Base-by-base conservation (phyloP, 2,329 filamentous ascomycete species). In the Fusarium coicis region DNA sequence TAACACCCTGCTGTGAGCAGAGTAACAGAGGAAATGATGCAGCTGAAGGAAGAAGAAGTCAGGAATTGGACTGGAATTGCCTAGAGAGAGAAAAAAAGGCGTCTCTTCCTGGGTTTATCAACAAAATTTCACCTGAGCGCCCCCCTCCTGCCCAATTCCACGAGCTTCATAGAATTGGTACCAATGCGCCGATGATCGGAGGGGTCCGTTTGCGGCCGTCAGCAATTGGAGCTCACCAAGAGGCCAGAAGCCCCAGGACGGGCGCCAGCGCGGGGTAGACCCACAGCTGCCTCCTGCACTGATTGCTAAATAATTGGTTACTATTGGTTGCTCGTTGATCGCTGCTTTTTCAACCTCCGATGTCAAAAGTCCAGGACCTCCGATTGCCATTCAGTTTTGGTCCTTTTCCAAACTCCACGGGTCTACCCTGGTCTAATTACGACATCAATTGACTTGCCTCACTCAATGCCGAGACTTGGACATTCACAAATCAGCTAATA, bases 171-270 rank as follows among this genome's bases (percentile, higher is more conserved):
- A 47, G 69, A 70, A 68, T 67, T 79, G 67, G 66, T 36, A 59
- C 26, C n/a, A 43, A 36, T 28, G 32, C 70, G 70, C 78, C 78
- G 78, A 79, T 79, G 52, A 79, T 79, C 78, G 78, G 78, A 79
- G 78, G 59, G 58, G 53, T 72, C 68, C 68, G 60, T 65, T 63
- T 73, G 36, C 68, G 60, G 61, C 68, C 66, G 56, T 68, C 74
- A 76, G 74, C 76, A 75, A 76, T 76, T 74, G 76, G 66, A 74
- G 73, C 60, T 66, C 73, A 67, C 19, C 60, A 47, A 76, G 69
- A 74, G 73, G 73, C 72, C 69, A 74, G 68, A 37, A 63, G 63
- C 63, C 46, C 43, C 64, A 74, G 62, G 43, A 58, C 58, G 61
- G 72, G 53, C 68, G 61, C 68, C 73, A 77, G 76, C 77, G 76